A percentile compares a stretch with the other conserved stretches of the same genome.
phyloP scores from a whole-genome alignment of 345 rosid genomes.

The Aquilaria malaccensis region DNA sequence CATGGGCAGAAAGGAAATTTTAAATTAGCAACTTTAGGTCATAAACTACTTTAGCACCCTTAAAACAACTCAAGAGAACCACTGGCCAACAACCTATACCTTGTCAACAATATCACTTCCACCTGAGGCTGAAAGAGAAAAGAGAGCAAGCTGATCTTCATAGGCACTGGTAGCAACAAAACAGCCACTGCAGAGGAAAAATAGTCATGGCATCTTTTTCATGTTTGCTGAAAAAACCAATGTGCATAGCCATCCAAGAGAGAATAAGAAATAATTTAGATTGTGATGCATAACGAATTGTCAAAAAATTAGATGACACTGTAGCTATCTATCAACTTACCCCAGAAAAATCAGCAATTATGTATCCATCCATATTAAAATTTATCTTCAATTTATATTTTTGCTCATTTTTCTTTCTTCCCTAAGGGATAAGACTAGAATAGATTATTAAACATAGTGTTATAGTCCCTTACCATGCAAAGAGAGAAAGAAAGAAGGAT shows the following conservation, averaged over 20 bases:
- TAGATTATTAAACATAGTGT: too few relatives aligned
- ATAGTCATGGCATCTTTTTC: background rate
- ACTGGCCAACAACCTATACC: constrained; percentile 30
- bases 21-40: constrained; percentile 2
- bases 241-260: background rate
- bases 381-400: too few relatives aligned
- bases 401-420: too few relatives aligned
- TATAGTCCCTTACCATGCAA: too few relatives aligned
- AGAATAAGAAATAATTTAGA: too few relatives aligned
- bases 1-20: constrained; percentile 11
- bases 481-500: too few relatives aligned
- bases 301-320: too few relatives aligned
- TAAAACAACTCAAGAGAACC: constrained; percentile 11
- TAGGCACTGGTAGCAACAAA: constrained; percentile 81
- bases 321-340: too few relatives aligned
- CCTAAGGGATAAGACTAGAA: too few relatives aligned
- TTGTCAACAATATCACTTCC: constrained; percentile 59
- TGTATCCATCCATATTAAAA: too few relatives aligned
- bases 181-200: constrained; percentile 52
- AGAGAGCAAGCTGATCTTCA: constrained; percentile 72
- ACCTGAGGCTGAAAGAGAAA: constrained; percentile 63
- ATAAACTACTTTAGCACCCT: background rate
- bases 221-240: background rate
- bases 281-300: too few relatives aligned
- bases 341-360: too few relatives aligned